These are phyloP conservation scores for Lathyrus tuberosus DNA, from an alignment of 306 rosid species.

Conservation along the genomic window DNA sequence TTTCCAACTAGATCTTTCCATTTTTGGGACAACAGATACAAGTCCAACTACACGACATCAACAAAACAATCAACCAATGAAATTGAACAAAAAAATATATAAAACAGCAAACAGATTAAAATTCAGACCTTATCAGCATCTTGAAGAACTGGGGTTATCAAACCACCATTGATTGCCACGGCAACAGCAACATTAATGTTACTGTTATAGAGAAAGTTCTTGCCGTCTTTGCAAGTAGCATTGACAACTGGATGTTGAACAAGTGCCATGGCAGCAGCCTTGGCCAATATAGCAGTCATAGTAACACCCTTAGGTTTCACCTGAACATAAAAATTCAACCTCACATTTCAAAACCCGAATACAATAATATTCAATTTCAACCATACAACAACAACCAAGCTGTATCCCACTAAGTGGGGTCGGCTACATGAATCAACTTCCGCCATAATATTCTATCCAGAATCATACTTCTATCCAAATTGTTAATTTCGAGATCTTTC, in stretches of 20 bases:
- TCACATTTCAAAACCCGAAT: neutral
- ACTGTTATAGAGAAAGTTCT: slow-evolving; percentile 65
- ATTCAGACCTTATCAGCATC: slow-evolving; percentile 80
- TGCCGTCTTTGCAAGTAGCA: slow-evolving; percentile 80
- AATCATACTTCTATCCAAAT: too few relatives aligned
- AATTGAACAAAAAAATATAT: neutral
- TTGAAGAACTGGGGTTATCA: slow-evolving; percentile 90
- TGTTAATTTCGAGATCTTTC: too few relatives aligned
- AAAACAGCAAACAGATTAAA: neutral
- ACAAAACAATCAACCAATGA: slow-evolving; percentile 39
- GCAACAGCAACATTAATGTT: slow-evolving; percentile 81
- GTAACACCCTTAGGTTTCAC: slow-evolving; percentile 95
- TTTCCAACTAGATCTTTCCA: slow-evolving; percentile 92
- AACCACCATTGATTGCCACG: slow-evolving; percentile 82
- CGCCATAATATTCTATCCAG: too few relatives aligned
- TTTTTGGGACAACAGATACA: slow-evolving; percentile 79
- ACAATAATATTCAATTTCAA: neutral
- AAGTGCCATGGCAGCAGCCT: slow-evolving; percentile 84
- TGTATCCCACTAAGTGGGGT: too few relatives aligned
- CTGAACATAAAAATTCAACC: slow-evolving; percentile 42
- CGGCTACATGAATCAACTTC: too few relatives aligned
- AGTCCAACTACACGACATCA: slow-evolving; percentile 69
- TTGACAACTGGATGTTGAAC: slow-evolving; percentile 84
- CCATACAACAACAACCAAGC: neutral
- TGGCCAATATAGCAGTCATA: slow-evolving; percentile 87